Conservation (phyloP, 2,329 filamentous ascomycete genomes). For the Fusarium papillatum region DNA sequence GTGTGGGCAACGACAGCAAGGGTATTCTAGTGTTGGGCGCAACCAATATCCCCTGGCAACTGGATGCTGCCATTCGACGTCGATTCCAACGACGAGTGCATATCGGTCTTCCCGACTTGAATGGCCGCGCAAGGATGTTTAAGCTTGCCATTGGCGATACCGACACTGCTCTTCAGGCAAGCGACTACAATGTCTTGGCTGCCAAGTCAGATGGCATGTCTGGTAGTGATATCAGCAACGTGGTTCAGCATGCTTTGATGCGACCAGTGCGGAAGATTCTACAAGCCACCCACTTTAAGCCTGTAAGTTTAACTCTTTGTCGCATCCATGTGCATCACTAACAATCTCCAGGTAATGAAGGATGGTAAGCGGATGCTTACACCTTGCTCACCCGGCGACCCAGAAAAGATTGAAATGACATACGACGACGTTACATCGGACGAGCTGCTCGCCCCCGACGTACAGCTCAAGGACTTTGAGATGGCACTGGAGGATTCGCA, state of each 20-base stretch:
- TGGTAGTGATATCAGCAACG: constrained; percentile 95
- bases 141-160: constrained; percentile 95
- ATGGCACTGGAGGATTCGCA: constrained; percentile 90
- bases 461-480: constrained; percentile 92
- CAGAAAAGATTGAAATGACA: constrained; percentile 90
- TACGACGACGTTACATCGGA: constrained; percentile 92
- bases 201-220: constrained; percentile 93
- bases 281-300: constrained; percentile 97
- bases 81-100: constrained; percentile 97
- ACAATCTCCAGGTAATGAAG: constrained; percentile 71
- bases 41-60: constrained; percentile 99
- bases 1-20: constrained; percentile 94
- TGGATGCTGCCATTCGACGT: constrained; percentile 94
- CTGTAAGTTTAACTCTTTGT: constrained; percentile 65
- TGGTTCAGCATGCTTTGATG: constrained; percentile 97
- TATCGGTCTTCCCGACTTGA: constrained; percentile 90
- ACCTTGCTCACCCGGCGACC: constrained; percentile 93
- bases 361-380: constrained; percentile 80
- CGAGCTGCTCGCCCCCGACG: constrained; percentile 85
- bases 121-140: constrained; percentile 94
- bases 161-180: constrained; percentile 83
- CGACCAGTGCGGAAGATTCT: constrained; percentile 97
- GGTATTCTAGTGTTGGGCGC: constrained; percentile 95
- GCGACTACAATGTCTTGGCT: constrained; percentile 86
- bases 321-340: neutral